These are phyloP conservation scores for Trichoderma simmonsii DNA, from an alignment of 2,329 filamentous ascomycete genomes.

Conservation along the genomic window DNA sequence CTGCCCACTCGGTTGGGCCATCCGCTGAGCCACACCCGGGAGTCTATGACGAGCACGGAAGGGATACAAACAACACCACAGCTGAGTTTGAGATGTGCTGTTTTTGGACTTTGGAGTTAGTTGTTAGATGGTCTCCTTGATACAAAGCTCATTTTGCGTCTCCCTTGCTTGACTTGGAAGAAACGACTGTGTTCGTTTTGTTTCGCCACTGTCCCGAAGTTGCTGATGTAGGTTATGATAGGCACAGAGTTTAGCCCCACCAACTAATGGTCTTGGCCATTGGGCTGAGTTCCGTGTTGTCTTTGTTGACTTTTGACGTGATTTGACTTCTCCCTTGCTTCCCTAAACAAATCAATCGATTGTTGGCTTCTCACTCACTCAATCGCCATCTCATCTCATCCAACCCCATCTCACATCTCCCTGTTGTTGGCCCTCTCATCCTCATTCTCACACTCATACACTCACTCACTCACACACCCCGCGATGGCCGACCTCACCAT, in stretches of 20 bases:
- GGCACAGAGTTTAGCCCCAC: not conserved
- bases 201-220: not conserved
- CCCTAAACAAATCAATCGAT: not conserved
- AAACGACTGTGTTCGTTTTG: not conserved
- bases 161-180: not conserved
- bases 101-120: not conserved
- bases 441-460: not conserved
- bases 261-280: conserved; percentile 1
- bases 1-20: not conserved
- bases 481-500: conserved; percentile 61
- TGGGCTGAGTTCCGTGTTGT: not conserved
- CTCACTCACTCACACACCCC: not conserved
- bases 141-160: not conserved
- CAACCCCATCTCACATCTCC: not conserved
- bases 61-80: not conserved
- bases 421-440: not conserved
- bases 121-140: not conserved
- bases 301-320: not conserved
- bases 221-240: not conserved
- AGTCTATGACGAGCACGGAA: not conserved
- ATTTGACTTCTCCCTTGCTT: not conserved
- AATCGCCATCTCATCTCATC: not conserved
- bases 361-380: not conserved
- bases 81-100: not conserved
- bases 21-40: not conserved